phyloP scores from a whole-genome alignment of 2,329 filamentous ascomycete genomes.

The Colletotrichum australisinense region DNA sequence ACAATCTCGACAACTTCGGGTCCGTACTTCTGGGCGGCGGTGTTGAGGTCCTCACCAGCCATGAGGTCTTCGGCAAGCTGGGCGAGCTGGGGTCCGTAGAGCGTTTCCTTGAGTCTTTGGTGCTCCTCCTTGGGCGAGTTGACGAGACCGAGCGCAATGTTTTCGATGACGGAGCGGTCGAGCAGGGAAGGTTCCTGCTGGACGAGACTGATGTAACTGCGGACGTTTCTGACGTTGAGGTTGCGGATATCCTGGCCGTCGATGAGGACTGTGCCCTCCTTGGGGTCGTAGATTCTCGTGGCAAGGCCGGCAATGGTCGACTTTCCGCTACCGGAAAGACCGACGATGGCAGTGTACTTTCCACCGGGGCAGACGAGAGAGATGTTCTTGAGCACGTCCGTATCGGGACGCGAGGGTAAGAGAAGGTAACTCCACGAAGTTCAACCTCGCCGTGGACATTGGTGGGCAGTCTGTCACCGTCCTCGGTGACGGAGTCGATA shows the following conservation, averaged over 20 bases:
- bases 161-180: constrained; percentile 60
- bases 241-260: constrained; percentile 60
- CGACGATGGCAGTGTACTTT: constrained; percentile 67
- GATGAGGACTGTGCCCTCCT: constrained; percentile 57
- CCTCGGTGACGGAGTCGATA: constrained; percentile 55
- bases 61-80: constrained; percentile 64
- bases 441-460: constrained; percentile 59
- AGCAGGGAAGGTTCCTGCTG: constrained; percentile 59
- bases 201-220: constrained; percentile 56
- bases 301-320: constrained; percentile 67
- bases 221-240: constrained; percentile 57
- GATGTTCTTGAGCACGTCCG: constrained; percentile 55
- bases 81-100: constrained; percentile 61
- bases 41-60: constrained; percentile 59
- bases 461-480: constrained; percentile 55
- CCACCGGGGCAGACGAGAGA: constrained; percentile 60
- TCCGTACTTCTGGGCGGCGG: constrained; percentile 56
- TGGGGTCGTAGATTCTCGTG: constrained; percentile 68
- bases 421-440: constrained; percentile 56
- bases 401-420: constrained; percentile 56
- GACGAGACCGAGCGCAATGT: constrained; percentile 62
- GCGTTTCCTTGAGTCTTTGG: constrained; percentile 52
- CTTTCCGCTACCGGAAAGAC: constrained; percentile 68
- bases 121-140: constrained; percentile 55
- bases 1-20: constrained; percentile 62